These are phyloP conservation scores for Phaeosphaeriaceae sp. DNA, from an alignment of 2,329 filamentous ascomycete genomes.

Conservation along the genomic window DNA sequence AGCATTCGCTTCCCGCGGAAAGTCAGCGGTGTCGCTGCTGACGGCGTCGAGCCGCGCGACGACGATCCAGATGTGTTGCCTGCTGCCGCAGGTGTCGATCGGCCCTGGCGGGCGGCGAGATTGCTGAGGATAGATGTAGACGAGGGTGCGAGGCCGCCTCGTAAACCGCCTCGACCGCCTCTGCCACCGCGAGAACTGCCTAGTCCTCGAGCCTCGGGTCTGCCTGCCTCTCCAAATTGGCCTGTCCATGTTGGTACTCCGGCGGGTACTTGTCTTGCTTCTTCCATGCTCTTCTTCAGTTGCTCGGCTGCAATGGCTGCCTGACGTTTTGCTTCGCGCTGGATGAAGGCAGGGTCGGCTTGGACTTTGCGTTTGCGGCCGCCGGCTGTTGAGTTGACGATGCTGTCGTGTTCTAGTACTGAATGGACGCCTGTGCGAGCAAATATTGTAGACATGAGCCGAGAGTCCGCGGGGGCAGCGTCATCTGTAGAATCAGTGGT, in stretches of 20 bases:
- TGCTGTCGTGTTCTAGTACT: conserved; percentile 91
- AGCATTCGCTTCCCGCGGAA: conserved; percentile 53
- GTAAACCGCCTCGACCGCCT: conserved; percentile 33
- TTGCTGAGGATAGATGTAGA: conserved; percentile 53
- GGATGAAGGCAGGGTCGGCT: conserved; percentile 78
- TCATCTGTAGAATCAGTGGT: conserved; percentile 8
- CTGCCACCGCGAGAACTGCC: conserved; percentile 49
- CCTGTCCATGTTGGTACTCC: conserved; percentile 96
- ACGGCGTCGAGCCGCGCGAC: conserved; percentile 38
- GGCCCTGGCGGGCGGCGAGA: conserved; percentile 50
- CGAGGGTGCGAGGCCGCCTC: conserved; percentile 50
- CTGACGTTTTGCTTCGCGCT: conserved; percentile 79
- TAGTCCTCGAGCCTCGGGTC: conserved; percentile 57
- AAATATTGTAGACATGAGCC: conserved; percentile 89
- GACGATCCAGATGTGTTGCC: conserved; percentile 19
- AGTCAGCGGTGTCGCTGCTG: conserved; percentile 27
- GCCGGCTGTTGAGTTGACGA: conserved; percentile 60
- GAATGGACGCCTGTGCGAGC: conserved; percentile 84
- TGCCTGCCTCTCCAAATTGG: conserved; percentile 76
- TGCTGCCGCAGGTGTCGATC: conserved; percentile 15
- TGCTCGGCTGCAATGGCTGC: conserved; percentile 79
- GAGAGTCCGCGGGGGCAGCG: conserved; percentile 54
- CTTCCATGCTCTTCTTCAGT: conserved; percentile 73
- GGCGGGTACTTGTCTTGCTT: conserved; percentile 74
- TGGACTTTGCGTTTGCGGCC: conserved; percentile 68